Percentiles rank a stretch among this genome's conserved stretches.
These are phyloP conservation scores for Rhodosporidiobolus sp. DNA, from an alignment of 768 basidiomycete genomes.

Conservation along the genomic window DNA sequence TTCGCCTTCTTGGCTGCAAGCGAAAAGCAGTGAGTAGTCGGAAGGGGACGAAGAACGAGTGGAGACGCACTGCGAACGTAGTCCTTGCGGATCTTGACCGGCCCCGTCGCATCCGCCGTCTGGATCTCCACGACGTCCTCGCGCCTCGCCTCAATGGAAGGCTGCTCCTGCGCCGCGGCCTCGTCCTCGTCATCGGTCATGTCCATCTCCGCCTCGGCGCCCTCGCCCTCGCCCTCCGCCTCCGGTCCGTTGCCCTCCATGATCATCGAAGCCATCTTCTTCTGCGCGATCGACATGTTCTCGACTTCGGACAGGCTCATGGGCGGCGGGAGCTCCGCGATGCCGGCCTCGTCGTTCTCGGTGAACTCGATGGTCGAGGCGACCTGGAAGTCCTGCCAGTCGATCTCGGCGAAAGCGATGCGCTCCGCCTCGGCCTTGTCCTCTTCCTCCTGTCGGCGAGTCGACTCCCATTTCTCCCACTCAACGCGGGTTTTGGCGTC, in stretches of 20 bases:
- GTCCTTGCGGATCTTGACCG: conserved; percentile 92
- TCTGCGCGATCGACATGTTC: conserved; percentile 94
- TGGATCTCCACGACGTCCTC: conserved; percentile 35
- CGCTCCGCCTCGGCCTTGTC: conserved; percentile 88
- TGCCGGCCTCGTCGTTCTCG: conserved; percentile 76
- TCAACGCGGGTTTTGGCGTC: conserved; percentile 72
- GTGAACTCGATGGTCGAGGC: conserved; percentile 99
- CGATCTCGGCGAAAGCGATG: conserved; percentile 95
- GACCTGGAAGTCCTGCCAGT: conserved; percentile 98
- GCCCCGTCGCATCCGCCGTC: conserved; percentile 60
- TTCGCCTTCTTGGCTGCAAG: conserved; percentile 55
- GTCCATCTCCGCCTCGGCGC: conserved; percentile 66
- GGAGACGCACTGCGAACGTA: conserved; percentile 83
- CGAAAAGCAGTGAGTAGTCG: neutral
- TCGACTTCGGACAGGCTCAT: conserved; percentile 93
- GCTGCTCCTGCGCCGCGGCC: conserved; percentile 44
- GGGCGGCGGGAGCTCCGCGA: conserved; percentile 80
- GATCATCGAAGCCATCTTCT: conserved; percentile 96
- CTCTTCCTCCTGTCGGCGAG: conserved; percentile 78
- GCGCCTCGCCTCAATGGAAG: conserved; percentile 38
- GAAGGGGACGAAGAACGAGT: neutral
- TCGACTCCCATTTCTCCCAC: conserved; percentile 80
- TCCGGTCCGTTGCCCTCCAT: conserved; percentile 72
- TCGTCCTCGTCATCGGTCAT: conserved; percentile 56
- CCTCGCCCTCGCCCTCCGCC: conserved; percentile 52